phyloP scores from a whole-genome alignment of 352 stramenopile genomes.

The Globisporangium yorkense region DNA sequence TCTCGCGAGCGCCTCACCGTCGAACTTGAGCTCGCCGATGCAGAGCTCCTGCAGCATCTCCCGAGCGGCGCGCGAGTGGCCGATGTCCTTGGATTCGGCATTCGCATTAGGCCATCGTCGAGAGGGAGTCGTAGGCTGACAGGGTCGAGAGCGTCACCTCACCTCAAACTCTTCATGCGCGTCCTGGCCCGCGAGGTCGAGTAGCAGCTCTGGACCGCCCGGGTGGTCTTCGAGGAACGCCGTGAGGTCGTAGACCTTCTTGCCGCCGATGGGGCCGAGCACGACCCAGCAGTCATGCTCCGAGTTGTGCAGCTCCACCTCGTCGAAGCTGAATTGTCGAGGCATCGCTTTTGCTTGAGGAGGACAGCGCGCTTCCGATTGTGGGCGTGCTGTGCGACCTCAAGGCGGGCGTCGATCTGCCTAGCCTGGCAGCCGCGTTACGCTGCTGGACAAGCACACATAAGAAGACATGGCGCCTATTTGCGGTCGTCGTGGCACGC shows the following conservation, averaged over 20 bases:
- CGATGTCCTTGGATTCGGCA: constrained; percentile 67
- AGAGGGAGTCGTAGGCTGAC: background rate
- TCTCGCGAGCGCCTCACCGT: constrained; percentile 7
- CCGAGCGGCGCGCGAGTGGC: constrained; percentile 86
- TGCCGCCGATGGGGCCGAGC: constrained; percentile 21
- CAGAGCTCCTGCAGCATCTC: constrained; percentile 87
- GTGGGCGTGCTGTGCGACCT: too few species aligned
- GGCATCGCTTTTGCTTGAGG: constrained; percentile 1
- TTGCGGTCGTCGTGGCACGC: too few species aligned
- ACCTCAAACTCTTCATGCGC: constrained; percentile 72
- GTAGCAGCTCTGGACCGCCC: constrained; percentile 89
- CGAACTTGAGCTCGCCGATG: constrained; percentile 66
- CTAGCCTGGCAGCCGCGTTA: too few species aligned
- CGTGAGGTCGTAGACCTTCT: constrained; percentile 93
- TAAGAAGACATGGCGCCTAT: too few species aligned
- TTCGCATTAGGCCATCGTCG: background rate
- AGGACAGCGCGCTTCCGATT: too few species aligned
- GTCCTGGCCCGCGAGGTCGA: constrained; percentile 84
- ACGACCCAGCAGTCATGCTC: constrained; percentile 46
- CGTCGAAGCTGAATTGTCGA: constrained; percentile 69
- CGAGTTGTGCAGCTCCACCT: constrained; percentile 68
- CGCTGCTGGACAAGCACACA: too few species aligned
- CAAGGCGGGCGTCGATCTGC: too few species aligned
- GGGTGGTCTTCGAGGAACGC: constrained; percentile 94
- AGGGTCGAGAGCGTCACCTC: background rate